A percentile compares a stretch with the other conserved stretches of the same genome.
These are phyloP conservation scores for Aphanomyces euteiches DNA, from an alignment of 352 stramenopile genomes.

Conservation along the genomic window DNA sequence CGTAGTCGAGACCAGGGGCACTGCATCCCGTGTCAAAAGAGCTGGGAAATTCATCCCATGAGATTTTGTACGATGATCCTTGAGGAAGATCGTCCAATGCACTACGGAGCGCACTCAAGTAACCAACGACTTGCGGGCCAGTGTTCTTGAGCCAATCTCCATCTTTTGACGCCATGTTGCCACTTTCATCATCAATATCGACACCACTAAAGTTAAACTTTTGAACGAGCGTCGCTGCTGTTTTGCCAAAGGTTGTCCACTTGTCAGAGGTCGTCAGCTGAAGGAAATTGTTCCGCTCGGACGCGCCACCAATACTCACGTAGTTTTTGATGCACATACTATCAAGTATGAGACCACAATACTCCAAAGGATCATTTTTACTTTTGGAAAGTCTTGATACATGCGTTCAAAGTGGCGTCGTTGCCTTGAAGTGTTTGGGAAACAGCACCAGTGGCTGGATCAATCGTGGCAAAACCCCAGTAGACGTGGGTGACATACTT, in stretches of 20 bases:
- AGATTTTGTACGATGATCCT: neutral
- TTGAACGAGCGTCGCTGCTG: constrained; percentile 7
- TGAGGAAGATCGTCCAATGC: neutral
- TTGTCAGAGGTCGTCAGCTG: neutral
- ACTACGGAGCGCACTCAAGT: neutral
- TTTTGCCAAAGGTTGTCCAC: constrained; percentile 9
- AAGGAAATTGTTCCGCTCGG: neutral
- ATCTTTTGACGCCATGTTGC: neutral
- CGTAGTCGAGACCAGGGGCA: neutral
- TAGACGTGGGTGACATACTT: constrained; percentile 20
- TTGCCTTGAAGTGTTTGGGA: constrained; percentile 18
- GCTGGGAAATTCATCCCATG: constrained; percentile 12
- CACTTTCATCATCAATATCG: constrained; percentile 25
- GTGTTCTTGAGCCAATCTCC: constrained; percentile 15
- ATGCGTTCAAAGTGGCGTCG: constrained; percentile 11
- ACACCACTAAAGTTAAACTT: constrained; percentile 18
- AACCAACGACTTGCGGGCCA: neutral
- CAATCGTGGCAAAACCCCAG: constrained; percentile 21
- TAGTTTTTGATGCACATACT: constrained; percentile 22
- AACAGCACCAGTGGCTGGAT: neutral
- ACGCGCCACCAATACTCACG: constrained; percentile 12
- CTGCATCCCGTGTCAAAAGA: constrained; percentile 5
- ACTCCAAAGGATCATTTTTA: neutral
- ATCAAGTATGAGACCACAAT: neutral
- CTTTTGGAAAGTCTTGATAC: constrained; percentile 18